Evolutionary conservation across 805 yeast genomes (phyloP).

Genomic region (Hanseniaspora hatyaiensis): DNA sequence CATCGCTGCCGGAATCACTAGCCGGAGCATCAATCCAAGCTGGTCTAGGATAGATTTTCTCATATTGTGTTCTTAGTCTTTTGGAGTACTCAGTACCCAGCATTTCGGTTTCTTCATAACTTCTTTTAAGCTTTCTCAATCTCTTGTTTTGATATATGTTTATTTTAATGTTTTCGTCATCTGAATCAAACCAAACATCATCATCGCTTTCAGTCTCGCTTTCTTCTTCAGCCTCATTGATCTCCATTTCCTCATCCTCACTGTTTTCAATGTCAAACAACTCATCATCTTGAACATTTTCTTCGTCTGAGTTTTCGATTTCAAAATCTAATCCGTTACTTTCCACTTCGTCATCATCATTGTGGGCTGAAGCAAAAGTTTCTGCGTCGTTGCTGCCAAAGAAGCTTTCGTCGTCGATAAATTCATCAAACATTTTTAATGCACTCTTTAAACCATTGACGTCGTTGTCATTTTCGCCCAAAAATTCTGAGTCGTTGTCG

Average conservation of each 20-base stretch:
- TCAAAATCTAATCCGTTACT: conserved; percentile 26
- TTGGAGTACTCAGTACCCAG: conserved; percentile 49
- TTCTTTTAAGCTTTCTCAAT: conserved; percentile 57
- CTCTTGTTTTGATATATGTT: conserved; percentile 49
- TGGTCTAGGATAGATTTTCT: conserved; percentile 70
- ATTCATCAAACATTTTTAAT: conserved; percentile 22
- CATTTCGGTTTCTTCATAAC: conserved; percentile 42
- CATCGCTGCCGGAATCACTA: conserved; percentile 25
- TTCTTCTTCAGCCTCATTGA: conserved; percentile 25
- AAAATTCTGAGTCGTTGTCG: conserved; percentile 34
- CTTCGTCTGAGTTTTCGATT: conserved; percentile 17
- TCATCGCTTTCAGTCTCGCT: conserved; percentile 5
- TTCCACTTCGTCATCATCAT: conserved; percentile 26
- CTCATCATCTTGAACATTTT: conserved; percentile 32
- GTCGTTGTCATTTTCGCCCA: conserved; percentile 34
- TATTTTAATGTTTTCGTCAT: conserved; percentile 63
- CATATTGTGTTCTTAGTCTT: conserved; percentile 61
- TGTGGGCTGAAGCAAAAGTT: conserved; percentile 26
- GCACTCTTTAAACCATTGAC: conserved; percentile 23
- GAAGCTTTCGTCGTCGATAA: conserved; percentile 23
- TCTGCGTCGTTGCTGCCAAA: conserved; percentile 23
- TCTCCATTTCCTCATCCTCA: conserved; percentile 28
- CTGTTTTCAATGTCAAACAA: conserved; percentile 42
- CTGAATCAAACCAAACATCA: conserved; percentile 79
- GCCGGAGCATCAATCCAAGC: conserved; percentile 50